phyloP scores from a whole-genome alignment of 2,329 filamentous ascomycete genomes.

The Ophiostoma quercus region DNA sequence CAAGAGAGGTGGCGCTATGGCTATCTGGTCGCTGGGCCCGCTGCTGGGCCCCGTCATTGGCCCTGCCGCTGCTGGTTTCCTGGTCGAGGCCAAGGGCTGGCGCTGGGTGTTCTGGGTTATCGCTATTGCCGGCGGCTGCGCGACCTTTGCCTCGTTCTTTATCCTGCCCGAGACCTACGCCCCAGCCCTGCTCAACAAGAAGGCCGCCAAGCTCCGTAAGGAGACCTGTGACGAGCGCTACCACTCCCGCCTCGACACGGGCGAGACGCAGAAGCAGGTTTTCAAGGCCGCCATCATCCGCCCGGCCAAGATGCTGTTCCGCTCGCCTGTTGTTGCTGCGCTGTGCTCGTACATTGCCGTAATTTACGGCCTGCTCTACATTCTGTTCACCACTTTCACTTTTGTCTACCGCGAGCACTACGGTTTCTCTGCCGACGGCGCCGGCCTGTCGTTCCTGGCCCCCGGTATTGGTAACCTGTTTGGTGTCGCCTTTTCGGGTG shows the following conservation, averaged over 20 bases:
- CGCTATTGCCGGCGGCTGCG: constrained; percentile 50
- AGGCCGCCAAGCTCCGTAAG: constrained; percentile 44
- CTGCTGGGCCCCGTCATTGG: constrained; percentile 62
- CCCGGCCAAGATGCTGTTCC: constrained; percentile 47
- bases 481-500: constrained; percentile 49
- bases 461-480: constrained; percentile 33
- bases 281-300: constrained; percentile 42
- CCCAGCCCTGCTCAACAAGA: constrained; percentile 37
- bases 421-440: constrained; percentile 33
- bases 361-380: constrained; percentile 48
- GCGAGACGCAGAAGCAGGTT: constrained; percentile 29
- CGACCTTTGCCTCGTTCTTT: constrained; percentile 52
- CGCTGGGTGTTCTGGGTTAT: constrained; percentile 66
- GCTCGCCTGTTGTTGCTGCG: constrained; percentile 49
- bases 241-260: constrained; percentile 49
- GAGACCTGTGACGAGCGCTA: constrained; percentile 50
- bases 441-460: constrained; percentile 38
- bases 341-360: constrained; percentile 44
- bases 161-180: constrained; percentile 45
- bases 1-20: constrained; percentile 41
- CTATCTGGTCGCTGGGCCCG: constrained; percentile 41
- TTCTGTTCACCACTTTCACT: constrained; percentile 47
- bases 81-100: constrained; percentile 59
- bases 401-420: constrained; percentile 41
- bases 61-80: constrained; percentile 61